Percentiles rank a stretch among this genome's conserved stretches.
phyloP scores from a whole-genome alignment of 2,329 filamentous ascomycete species.

The Trichoderma gracile region DNA sequence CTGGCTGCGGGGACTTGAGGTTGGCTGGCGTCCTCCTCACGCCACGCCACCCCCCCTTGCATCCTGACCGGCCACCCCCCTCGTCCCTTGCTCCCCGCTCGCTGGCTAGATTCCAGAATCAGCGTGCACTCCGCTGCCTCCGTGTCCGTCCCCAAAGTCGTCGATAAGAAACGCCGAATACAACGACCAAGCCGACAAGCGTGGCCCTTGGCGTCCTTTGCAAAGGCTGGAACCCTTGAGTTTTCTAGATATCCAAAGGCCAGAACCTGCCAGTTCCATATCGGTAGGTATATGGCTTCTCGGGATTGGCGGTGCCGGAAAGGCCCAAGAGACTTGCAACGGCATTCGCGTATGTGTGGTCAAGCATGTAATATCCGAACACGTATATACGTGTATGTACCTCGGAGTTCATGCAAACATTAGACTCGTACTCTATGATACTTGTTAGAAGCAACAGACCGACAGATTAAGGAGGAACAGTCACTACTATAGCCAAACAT shows the following conservation, averaged over 20 bases:
- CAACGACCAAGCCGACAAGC: neutral
- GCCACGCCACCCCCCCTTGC: neutral
- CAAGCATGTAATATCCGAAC: neutral
- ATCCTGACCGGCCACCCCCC: neutral
- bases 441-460: too few species aligned
- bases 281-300: neutral
- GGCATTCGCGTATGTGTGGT: neutral
- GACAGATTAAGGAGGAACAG: too few species aligned
- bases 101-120: slow-evolving; percentile 7
- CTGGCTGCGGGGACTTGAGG: slow-evolving; percentile 12
- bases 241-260: too few species aligned
- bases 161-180: neutral
- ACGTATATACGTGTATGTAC: too few species aligned
- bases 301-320: neutral
- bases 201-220: neutral
- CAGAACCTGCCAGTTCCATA: neutral
- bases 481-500: too few species aligned
- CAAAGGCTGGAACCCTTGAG: too few species aligned
- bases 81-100: slow-evolving; percentile 3
- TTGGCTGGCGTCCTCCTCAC: slow-evolving; percentile 5
- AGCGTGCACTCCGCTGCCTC: neutral
- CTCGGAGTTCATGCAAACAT: too few species aligned
- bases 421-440: too few species aligned
- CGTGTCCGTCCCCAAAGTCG: neutral
- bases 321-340: neutral